Evolutionary conservation across 73 alveolate species (phyloP).

Genomic region (Paramecium caudatum): DNA sequence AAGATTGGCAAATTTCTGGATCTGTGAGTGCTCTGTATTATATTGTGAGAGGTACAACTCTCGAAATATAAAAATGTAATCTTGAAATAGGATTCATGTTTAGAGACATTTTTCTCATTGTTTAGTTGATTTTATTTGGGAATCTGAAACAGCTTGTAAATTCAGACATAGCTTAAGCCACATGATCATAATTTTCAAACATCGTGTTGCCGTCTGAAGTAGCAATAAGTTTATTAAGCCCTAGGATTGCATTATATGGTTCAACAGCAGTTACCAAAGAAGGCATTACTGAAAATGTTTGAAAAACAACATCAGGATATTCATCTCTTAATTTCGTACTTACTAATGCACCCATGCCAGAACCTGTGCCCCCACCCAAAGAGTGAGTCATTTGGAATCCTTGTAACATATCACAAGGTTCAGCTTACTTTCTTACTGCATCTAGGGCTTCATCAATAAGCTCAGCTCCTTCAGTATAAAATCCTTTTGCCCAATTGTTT

Average conservation of each 20-base stretch:
- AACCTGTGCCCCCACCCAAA: constrained; percentile 70
- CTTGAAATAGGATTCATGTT: constrained; percentile 83
- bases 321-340: constrained; percentile 52
- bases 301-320: constrained; percentile 63
- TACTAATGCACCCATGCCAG: constrained; percentile 64
- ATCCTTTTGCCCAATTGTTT: constrained; percentile 70
- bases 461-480: constrained; percentile 70
- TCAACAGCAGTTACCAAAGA: constrained; percentile 2
- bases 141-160: constrained; percentile 80
- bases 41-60: constrained; percentile 79
- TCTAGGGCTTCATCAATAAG: not conserved
- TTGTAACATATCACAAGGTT: constrained; percentile 40
- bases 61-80: constrained; percentile 76
- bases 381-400: constrained; percentile 70
- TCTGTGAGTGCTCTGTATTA: not conserved
- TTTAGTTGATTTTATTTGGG: constrained; percentile 79
- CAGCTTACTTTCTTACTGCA: constrained; percentile 39
- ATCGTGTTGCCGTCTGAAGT: constrained; percentile 24
- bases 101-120: constrained; percentile 77
- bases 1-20: not conserved
- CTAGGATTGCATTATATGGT: constrained; percentile 42
- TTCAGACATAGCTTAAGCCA: constrained; percentile 77
- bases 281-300: constrained; percentile 45
- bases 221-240: constrained; percentile 11
- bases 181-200: constrained; percentile 67